Percentiles rank a stretch among this genome's conserved stretches.
These are phyloP conservation scores for Laburnicola sp. DNA, from an alignment of 2,329 filamentous ascomycete species.

Conservation along the genomic window DNA sequence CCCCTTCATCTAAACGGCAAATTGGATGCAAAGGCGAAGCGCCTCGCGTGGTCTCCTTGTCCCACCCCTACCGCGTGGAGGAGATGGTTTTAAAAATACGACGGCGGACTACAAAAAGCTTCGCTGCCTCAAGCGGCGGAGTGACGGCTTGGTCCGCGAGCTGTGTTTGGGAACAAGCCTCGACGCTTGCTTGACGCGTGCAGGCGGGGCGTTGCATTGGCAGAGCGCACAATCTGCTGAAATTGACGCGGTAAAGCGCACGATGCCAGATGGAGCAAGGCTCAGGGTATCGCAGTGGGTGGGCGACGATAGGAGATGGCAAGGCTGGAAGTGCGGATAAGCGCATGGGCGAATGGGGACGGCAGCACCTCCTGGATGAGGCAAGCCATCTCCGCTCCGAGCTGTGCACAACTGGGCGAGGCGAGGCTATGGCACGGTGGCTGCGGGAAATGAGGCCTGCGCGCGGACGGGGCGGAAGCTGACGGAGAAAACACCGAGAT, in stretches of 20 bases:
- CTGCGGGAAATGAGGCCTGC: slow-evolving; percentile 37
- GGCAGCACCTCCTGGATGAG: slow-evolving; percentile 3
- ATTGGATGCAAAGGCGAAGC: slow-evolving; percentile 7
- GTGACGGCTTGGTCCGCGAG: neutral
- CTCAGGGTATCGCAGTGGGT: too few species aligned
- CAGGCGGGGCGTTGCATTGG: neutral
- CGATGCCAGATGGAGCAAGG: slow-evolving; percentile 1
- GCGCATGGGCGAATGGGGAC: neutral
- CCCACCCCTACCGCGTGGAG: neutral
- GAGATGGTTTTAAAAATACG: slow-evolving; percentile 2
- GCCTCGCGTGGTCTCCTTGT: neutral
- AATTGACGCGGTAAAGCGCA: slow-evolving; percentile 6
- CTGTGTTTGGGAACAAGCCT: neutral
- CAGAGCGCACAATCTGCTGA: slow-evolving; percentile 12
- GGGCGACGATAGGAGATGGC: slow-evolving; percentile 1
- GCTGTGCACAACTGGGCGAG: slow-evolving; percentile 35
- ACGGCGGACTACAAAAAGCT: neutral
- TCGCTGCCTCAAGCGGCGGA: slow-evolving; percentile 1
- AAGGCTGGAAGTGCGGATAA: slow-evolving; percentile 3
- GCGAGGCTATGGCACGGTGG: slow-evolving; percentile 29
- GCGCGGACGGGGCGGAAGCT: slow-evolving; percentile 17
- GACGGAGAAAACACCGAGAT: slow-evolving; percentile 21
- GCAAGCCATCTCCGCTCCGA: slow-evolving; percentile 17
- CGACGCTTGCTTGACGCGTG: neutral
- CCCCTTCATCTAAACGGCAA: slow-evolving; percentile 5